Evolutionary conservation across 345 rosid species (phyloP).

Genomic region (Rhodomyrtus tomentosa): DNA sequence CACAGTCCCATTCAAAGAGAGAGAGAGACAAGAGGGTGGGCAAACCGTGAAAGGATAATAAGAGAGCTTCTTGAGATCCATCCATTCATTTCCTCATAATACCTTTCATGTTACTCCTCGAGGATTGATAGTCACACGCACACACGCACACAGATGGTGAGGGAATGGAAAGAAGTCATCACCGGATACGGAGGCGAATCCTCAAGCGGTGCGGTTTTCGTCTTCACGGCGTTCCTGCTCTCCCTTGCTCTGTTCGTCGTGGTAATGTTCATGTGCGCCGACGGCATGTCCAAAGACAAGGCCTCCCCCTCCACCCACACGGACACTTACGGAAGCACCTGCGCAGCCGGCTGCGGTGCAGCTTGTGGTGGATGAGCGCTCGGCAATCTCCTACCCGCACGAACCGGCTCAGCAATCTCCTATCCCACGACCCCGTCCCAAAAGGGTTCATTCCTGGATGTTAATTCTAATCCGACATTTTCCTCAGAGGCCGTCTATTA

Average conservation of each 20-base stretch:
- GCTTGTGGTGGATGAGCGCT: constrained; percentile 34
- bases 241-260: constrained; percentile 17
- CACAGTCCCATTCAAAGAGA: background rate
- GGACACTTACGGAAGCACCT: constrained; percentile 15
- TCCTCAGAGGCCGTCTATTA: background rate
- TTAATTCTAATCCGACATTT: background rate
- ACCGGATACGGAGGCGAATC: background rate
- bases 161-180: constrained; percentile 9
- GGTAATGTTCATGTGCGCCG: constrained; percentile 36
- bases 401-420: no score
- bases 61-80: background rate
- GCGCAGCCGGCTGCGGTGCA: constrained; percentile 34
- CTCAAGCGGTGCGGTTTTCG: background rate
- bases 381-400: background rate
- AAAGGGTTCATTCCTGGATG: background rate
- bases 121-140: background rate
- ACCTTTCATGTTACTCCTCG: background rate
- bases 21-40: background rate
- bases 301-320: constrained; percentile 18
- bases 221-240: constrained; percentile 23
- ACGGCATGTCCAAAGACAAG: constrained; percentile 35
- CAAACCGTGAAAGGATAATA: background rate
- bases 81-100: background rate
- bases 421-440: background rate
- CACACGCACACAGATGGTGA: constrained; percentile 11